Conservation (phyloP, 2,329 filamentous ascomycete genomes). For the Microdochium paspali region DNA sequence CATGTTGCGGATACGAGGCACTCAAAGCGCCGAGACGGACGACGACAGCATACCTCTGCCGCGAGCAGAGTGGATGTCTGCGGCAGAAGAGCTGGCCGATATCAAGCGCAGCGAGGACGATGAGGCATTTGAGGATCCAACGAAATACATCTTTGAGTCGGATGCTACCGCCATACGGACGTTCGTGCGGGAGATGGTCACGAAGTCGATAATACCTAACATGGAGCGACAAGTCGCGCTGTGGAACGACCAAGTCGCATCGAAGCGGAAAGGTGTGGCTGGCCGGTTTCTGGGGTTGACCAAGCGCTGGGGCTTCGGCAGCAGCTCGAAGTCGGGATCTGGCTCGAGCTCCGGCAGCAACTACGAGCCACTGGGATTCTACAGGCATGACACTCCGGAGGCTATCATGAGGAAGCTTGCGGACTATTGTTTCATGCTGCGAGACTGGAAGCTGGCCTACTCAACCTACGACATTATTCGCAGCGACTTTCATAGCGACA, state of each 20-base stretch:
- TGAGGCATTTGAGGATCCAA: slow-evolving; percentile 62
- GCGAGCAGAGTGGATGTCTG: slow-evolving; percentile 79
- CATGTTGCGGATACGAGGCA: slow-evolving; percentile 74
- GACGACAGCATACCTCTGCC: slow-evolving; percentile 82
- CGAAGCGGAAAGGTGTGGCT: slow-evolving; percentile 75
- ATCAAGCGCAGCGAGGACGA: slow-evolving; percentile 59
- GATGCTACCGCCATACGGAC: slow-evolving; percentile 81
- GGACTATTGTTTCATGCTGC: slow-evolving; percentile 93
- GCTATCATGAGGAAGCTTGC: slow-evolving; percentile 87
- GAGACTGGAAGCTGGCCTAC: slow-evolving; percentile 89
- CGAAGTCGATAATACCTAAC: slow-evolving; percentile 85
- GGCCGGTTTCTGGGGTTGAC: slow-evolving; percentile 93
- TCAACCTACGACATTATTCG: slow-evolving; percentile 87
- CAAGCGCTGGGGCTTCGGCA: slow-evolving; percentile 80
- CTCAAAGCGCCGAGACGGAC: slow-evolving; percentile 78
- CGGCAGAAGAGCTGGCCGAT: slow-evolving; percentile 71
- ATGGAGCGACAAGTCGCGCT: slow-evolving; percentile 89
- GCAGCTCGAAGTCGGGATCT: slow-evolving; percentile 50
- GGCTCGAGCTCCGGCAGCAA: slow-evolving; percentile 46
- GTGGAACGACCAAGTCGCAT: slow-evolving; percentile 97
- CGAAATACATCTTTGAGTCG: slow-evolving; percentile 80
- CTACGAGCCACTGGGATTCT: slow-evolving; percentile 76
- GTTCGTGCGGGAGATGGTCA: slow-evolving; percentile 90
- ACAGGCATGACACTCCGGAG: slow-evolving; percentile 74
- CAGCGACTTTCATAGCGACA: slow-evolving; percentile 85